Base-by-base conservation (phyloP, 495 filamentous ascomycete genomes). In the Tuber calosporum region DNA sequence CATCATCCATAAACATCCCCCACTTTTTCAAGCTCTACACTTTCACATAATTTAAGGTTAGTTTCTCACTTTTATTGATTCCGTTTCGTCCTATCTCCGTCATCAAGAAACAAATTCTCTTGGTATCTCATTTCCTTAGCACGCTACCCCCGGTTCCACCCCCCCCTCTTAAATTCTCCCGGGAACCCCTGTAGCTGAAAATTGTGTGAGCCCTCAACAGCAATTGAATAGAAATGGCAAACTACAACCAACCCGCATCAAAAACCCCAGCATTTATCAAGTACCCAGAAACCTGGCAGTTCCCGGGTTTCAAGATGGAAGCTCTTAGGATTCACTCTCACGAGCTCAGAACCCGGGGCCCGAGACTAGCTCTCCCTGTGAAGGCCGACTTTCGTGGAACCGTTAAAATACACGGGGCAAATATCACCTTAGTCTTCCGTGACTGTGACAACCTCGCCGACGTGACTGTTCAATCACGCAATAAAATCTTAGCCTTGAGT, bases 351-450 rank as follows among this genome's bases (percentile, higher is more conserved):
- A 6, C 26, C 53, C 26, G 13, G 26, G 53, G 53, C 4, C 53
- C 13, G 13, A 62, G 34, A 2, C 53, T 62, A 3, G 53, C 53
- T 30, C 26, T 76, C 42, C 75, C 75, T 5, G 13, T 34, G 0
- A 68, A 22, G 3, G 75, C 62, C 2, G 71, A 68, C 1, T 77
- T 75, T 69, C 58, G 73, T 4, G 74, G 74, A 38, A 77, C 75
- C 0, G 71, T 77, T 40, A 77, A 77, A 39, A 69, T 77, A 19
- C 75, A 77, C 41, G 75, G 75, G 4, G 62, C 75, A 20, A 77
- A 77, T 11, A 68, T 43, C 30, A 72, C 75, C 9, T 4, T 77
- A 3, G 62, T 77, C 34, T 77, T 75, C 38, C 73, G 75, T 20
- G 22, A 71, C 22, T 22, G 42, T 15, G 13, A 62, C 41, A 72